Evolutionary conservation across 441 rosid species (phyloP), one percentile per base, ranked within the genome.

Genomic region (Gossypium lobatum): DNA sequence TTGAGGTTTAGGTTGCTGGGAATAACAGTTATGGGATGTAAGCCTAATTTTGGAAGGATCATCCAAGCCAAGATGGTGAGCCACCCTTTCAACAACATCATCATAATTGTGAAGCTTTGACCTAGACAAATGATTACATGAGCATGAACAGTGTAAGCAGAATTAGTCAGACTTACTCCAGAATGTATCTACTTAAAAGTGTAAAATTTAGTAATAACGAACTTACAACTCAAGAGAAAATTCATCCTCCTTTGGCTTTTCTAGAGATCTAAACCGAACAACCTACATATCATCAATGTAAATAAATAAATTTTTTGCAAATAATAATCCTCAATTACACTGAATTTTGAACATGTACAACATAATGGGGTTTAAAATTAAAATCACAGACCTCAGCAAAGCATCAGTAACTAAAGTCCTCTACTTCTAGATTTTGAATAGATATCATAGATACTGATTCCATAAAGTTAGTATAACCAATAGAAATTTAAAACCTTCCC

Each of bases 1-100:
- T 79, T 84, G 89, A 67, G 95, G 92, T 74, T 90, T 88, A 58
- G 95, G 95, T 78, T 87, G 92, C 88, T 88, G 92, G 37, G 92
- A 88, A 81, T 90, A 88, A 73, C 92, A 88, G 79, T 90, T 90
- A 73, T 88, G 95, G 80, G 92, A 81, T 54, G 95, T 88, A 26
- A 88, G 83, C 85, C 95, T 87, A 67, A 88, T 87, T 81, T 90
- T 90, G 68, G 92, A 87, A 71, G 95, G 87, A 80, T 90, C 95
- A 39, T 80, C 89, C 80, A 90, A 85, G 75, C 83, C 74, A 66
- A 88, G 89, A 77, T 81, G 84, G 14, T 53, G 78, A 75, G 92
- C 91, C 65, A 90, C 88, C 78, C 80, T 88, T 64, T 85, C 91
- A 78, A 87, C 92, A 2, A 90, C 92, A 83, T 90, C 95, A 74